Percentiles rank a stretch among this genome's conserved stretches.
phyloP scores from a whole-genome alignment of 129 eudicot genomes.

The Logfia minima region DNA sequence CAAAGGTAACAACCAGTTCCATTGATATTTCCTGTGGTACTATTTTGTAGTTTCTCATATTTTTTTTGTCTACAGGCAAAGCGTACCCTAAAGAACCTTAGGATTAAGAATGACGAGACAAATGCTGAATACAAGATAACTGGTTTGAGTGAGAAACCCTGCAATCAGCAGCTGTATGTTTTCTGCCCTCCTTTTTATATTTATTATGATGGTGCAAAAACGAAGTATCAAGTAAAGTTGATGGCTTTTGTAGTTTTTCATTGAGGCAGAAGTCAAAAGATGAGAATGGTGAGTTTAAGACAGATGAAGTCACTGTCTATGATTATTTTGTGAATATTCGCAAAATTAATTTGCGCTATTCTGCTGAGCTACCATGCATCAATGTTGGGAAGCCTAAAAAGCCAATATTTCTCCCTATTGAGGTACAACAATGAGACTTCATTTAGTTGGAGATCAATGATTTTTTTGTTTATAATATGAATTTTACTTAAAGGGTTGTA shows the following conservation, averaged over 20 bases:
- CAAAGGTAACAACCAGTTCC: constrained; percentile 44
- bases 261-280: constrained; percentile 57
- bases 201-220: background rate
- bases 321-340: constrained; percentile 82
- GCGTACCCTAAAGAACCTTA: constrained; percentile 70
- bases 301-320: constrained; percentile 60
- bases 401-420: constrained; percentile 78
- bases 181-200: background rate
- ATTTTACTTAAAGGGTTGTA: background rate
- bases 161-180: constrained; percentile 68
- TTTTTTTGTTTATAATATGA: background rate
- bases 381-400: constrained; percentile 87
- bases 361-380: constrained; percentile 76
- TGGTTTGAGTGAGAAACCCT: constrained; percentile 76
- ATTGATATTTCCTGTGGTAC: background rate
- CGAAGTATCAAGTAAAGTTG: background rate
- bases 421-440: constrained; percentile 40
- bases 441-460: background rate
- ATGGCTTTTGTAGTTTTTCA: constrained; percentile 48
- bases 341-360: constrained; percentile 54
- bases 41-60: background rate
- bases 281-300: constrained; percentile 49
- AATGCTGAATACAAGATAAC: constrained; percentile 77
- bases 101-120: constrained; percentile 56
- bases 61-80: constrained; percentile 55